These are phyloP conservation scores for Syzygium jambos DNA, from an alignment of 345 rosid genomes.

Conservation along the genomic window DNA sequence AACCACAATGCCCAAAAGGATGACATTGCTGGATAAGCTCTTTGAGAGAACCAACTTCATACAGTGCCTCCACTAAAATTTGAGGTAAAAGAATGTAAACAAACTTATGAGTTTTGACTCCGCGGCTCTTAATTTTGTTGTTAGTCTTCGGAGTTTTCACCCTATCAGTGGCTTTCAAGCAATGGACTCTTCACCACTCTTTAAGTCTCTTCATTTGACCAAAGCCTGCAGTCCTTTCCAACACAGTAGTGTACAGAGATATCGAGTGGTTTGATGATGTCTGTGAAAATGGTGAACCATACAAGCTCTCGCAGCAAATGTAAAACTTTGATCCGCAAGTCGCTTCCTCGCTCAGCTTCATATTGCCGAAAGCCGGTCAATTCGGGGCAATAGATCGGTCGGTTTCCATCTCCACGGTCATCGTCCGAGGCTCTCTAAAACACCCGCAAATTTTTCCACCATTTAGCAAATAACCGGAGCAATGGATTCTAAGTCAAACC, in stretches of 20 bases:
- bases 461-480: not conserved
- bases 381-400: not conserved
- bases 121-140: too few relatives aligned
- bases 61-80: constrained; percentile 9
- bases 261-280: not conserved
- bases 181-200: not conserved
- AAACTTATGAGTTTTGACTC: too few relatives aligned
- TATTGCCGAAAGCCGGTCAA: too few relatives aligned
- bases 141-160: not conserved
- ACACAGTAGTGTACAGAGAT: too few relatives aligned
- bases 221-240: not conserved
- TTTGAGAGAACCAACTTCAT: too few relatives aligned
- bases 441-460: not conserved
- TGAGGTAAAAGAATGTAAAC: too few relatives aligned
- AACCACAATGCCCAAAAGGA: too few relatives aligned
- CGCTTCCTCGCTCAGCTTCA: too few relatives aligned
- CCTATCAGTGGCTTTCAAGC: not conserved
- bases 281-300: not conserved
- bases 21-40: too few relatives aligned
- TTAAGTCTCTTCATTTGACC: not conserved
- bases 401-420: not conserved
- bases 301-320: not conserved
- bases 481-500: not conserved
- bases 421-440: not conserved
- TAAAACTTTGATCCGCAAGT: not conserved